These are phyloP conservation scores for Pyrenopolyporus hunteri DNA, from an alignment of 495 filamentous ascomycete genomes.

Conservation along the genomic window DNA sequence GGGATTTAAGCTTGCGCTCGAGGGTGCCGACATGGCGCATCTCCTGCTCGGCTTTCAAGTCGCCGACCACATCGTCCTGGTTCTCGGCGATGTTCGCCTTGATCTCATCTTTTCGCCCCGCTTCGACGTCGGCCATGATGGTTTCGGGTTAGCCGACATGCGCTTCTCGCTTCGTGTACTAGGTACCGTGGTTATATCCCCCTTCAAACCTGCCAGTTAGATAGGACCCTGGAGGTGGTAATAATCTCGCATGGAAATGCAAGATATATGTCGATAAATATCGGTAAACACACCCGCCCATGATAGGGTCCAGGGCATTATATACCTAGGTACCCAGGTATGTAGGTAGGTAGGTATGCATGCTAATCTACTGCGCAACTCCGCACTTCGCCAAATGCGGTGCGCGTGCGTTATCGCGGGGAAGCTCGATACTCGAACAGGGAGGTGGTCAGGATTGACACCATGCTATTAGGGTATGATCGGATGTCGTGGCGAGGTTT, in stretches of 20 bases:
- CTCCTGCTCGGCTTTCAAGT: slow-evolving; percentile 37
- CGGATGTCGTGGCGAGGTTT: background rate
- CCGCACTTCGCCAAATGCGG: no score
- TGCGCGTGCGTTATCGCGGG: slow-evolving; percentile 14
- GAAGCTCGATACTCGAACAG: slow-evolving; percentile 24
- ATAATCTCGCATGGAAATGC: no score
- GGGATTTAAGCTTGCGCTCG: slow-evolving; percentile 61
- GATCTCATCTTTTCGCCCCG: slow-evolving; percentile 8
- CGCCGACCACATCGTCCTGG: slow-evolving; percentile 24
- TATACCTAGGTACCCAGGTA: background rate
- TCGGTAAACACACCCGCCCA: no score
- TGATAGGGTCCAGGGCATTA: background rate
- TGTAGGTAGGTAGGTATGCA: background rate
- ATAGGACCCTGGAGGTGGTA: no score
- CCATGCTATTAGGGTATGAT: slow-evolving; percentile 8
- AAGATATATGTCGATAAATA: background rate
- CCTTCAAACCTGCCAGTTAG: background rate
- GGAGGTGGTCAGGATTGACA: slow-evolving; percentile 26
- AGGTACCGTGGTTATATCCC: background rate
- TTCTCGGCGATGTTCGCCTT: slow-evolving; percentile 19
- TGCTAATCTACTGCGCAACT: slow-evolving; percentile 24
- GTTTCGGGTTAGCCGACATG: no score
- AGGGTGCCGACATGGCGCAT: slow-evolving; percentile 43
- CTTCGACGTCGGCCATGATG: slow-evolving; percentile 38
- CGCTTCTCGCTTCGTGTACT: background rate